Evolutionary conservation across 768 basidiomycete genomes (phyloP), one percentile per base, ranked within the genome.

Genomic region (Naematelia encephala): DNA sequence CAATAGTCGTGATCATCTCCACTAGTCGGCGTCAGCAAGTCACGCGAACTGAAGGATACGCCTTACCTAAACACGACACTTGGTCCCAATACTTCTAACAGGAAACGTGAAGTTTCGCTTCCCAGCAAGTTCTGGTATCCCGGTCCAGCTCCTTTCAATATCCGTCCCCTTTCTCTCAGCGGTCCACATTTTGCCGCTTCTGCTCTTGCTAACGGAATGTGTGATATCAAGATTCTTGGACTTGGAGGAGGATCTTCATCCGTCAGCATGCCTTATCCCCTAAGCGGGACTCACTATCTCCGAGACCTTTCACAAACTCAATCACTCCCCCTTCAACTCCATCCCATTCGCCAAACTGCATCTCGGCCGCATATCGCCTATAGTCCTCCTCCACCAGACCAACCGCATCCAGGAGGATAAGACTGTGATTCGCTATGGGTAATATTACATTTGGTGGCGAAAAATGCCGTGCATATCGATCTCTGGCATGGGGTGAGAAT

Each of bases 1-100:
- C 94, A 98, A 64, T 93, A 91, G 69, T 97, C 94, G 73, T 96
- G 92, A 70, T 97, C 92, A 75, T 97, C 91, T 4, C 90, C 94
- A 65, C 89, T 91, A 59, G 5, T 14, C 4, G 28, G 16, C 16
- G 12, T 54, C n/a, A 60, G 62, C 47, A 21, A 5, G 44, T 12
- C 29, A 57, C 28, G 8, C 34, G 28, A 49, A 12, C 45, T 53
- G 22, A 11, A 11, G 25, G 30, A 23, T 28, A 22, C 14, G 39
- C 50, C 67, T 58, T 51, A 88, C 88, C 88, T 91, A 76, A 91
- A 87, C 29, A 93, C 80, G 12, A 88, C 75, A 1, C 81, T 79
- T 4, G 93, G 93, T 39, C 80, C 79, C 26, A 91, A 73, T 19
- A 70, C 79, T 34, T 85, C 79, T 50, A 96, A 79, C 25, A 97